phyloP scores from a whole-genome alignment of 352 stramenopile species.

The Pythium biforme region DNA sequence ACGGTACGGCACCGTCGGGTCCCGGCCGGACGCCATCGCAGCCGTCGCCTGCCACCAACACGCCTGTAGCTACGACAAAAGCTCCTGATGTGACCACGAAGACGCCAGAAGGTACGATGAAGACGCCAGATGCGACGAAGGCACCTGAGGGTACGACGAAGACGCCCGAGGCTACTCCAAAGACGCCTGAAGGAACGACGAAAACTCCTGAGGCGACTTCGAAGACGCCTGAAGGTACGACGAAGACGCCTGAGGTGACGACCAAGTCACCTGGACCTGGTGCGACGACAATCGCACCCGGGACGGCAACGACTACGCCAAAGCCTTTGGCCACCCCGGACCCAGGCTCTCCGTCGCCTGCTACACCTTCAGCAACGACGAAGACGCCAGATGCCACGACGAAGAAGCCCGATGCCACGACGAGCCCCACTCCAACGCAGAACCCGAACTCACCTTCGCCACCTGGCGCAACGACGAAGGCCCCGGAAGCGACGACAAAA shows the following conservation, averaged over 20 bases:
- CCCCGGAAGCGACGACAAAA: neutral
- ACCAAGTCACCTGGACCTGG: neutral
- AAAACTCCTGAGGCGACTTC: neutral
- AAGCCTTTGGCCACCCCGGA: neutral
- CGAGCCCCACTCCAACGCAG: neutral
- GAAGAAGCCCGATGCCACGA: neutral
- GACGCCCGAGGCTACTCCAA: neutral
- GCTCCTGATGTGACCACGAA: neutral
- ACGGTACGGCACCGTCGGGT: neutral
- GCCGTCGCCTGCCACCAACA: neutral
- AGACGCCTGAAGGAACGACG: neutral
- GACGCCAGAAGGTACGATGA: neutral
- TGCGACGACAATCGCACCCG: neutral
- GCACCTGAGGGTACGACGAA: constrained; percentile 1
- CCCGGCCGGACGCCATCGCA: neutral
- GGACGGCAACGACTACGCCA: constrained; percentile 1
- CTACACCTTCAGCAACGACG: neutral
- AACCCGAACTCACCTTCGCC: neutral
- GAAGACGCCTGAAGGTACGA: neutral
- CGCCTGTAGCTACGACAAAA: constrained; percentile 2
- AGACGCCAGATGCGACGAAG: too few species aligned
- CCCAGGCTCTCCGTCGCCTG: neutral
- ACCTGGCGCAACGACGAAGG: neutral
- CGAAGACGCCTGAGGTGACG: constrained; percentile 1
- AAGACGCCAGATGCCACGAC: neutral